Percentiles rank a stretch among this genome's conserved stretches.
Conservation (phyloP, 2,329 filamentous ascomycete genomes). For the Huntiella bhutanensis region DNA sequence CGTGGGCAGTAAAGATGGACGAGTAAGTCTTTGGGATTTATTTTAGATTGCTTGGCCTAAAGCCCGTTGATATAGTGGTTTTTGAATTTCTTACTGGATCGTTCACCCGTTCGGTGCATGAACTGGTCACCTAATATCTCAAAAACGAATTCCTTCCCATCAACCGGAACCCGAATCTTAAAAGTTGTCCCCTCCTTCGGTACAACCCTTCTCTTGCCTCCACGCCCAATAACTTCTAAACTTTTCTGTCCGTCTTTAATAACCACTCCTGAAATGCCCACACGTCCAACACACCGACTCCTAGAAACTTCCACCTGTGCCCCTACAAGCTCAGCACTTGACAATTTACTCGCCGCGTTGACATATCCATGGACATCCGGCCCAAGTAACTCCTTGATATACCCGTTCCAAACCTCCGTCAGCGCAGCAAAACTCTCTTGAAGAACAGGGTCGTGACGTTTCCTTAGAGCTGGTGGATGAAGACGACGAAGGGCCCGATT, state of each 20-base stretch:
- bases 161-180: slow-evolving; percentile 45
- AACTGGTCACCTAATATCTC: slow-evolving; percentile 82
- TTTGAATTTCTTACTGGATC: slow-evolving; percentile 85
- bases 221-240: slow-evolving; percentile 63
- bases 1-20: slow-evolving; percentile 83
- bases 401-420: slow-evolving; percentile 62
- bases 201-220: slow-evolving; percentile 53
- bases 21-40: slow-evolving; percentile 88
- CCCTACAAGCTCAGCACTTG: slow-evolving; percentile 79
- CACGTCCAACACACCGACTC: slow-evolving; percentile 60
- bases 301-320: slow-evolving; percentile 66
- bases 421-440: slow-evolving; percentile 28
- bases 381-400: slow-evolving; percentile 63
- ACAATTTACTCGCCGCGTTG: slow-evolving; percentile 51
- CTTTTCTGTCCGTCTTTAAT: slow-evolving; percentile 73
- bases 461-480: slow-evolving; percentile 40
- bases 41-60: slow-evolving; percentile 44
- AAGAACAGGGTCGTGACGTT: slow-evolving; percentile 13
- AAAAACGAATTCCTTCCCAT: slow-evolving; percentile 39
- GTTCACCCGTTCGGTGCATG: slow-evolving; percentile 60
- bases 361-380: slow-evolving; percentile 35
- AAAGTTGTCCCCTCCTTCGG: slow-evolving; percentile 88
- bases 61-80: slow-evolving; percentile 58
- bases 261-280: slow-evolving; percentile 72
- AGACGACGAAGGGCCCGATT: slow-evolving; percentile 58